Conservation (phyloP, 2,329 filamentous ascomycete genomes). For the Teratosphaeria epicoccoides region DNA sequence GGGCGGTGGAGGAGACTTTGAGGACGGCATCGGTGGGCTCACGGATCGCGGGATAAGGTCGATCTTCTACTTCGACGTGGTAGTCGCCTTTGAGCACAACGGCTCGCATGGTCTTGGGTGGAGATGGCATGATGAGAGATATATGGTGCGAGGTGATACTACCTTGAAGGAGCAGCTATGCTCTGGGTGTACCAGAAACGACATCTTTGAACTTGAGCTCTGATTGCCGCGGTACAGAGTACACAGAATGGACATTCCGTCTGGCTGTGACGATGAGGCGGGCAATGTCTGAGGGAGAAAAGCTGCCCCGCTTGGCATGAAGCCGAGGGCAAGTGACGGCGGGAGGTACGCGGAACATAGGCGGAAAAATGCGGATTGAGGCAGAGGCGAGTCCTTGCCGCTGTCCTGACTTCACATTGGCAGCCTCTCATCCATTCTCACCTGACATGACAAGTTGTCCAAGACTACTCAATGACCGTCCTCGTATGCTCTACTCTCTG, state of each 20-base stretch:
- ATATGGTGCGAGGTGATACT: background rate
- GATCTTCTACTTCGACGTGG: slow-evolving; percentile 59
- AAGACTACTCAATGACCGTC: no score
- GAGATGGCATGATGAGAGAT: slow-evolving; percentile 4
- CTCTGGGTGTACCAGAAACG: background rate
- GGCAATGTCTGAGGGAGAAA: background rate
- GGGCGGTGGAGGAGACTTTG: slow-evolving; percentile 69
- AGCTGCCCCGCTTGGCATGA: background rate
- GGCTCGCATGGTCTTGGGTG: slow-evolving; percentile 61
- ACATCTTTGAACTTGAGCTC: background rate
- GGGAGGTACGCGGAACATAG: background rate
- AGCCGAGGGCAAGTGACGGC: background rate
- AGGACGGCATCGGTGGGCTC: slow-evolving; percentile 67
- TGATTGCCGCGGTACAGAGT: background rate
- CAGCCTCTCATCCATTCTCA: no score
- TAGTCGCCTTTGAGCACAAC: slow-evolving; percentile 75
- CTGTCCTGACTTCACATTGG: background rate
- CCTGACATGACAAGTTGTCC: no score
- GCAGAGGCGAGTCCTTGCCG: background rate
- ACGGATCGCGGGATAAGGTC: slow-evolving; percentile 65
- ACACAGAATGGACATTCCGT: background rate
- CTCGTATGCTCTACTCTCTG: no score
- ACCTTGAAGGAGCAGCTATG: background rate
- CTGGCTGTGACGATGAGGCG: background rate
- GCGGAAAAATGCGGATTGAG: background rate